A percentile compares a stretch with the other conserved stretches of the same genome.
These are phyloP conservation scores for Fusarium nurragi DNA, from an alignment of 2,329 filamentous ascomycete genomes.

Conservation along the genomic window DNA sequence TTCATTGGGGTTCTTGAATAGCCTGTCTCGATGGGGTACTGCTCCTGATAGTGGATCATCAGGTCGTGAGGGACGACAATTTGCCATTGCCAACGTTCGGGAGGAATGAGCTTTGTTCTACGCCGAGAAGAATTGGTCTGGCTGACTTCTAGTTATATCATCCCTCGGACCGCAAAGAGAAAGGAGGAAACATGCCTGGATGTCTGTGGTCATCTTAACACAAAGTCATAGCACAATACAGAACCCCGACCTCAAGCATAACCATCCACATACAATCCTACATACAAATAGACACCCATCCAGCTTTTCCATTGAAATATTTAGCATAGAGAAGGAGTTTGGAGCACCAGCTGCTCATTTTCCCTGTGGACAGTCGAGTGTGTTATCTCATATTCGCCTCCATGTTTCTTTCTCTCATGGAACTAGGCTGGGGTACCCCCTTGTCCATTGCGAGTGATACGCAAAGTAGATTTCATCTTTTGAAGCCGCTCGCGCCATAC, in stretches of 20 bases:
- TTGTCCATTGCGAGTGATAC: too few relatives aligned
- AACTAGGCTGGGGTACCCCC: too few relatives aligned
- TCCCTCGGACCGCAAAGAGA: not conserved
- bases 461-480: too few relatives aligned
- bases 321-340: conserved; percentile 84
- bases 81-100: conserved; percentile 74
- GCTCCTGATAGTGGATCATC: conserved; percentile 69
- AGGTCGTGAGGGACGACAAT: conserved; percentile 74
- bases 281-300: not conserved
- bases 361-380: conserved; percentile 93
- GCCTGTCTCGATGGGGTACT: conserved; percentile 58
- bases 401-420: too few relatives aligned
- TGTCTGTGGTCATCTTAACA: not conserved
- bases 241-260: not conserved
- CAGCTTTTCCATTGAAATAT: not conserved
- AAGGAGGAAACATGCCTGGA: not conserved
- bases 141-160: not conserved
- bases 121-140: too few relatives aligned
- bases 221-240: not conserved
- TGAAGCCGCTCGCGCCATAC: too few relatives aligned
- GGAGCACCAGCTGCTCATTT: conserved; percentile 89
- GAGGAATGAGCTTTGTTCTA: too few relatives aligned
- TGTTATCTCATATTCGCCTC: too few relatives aligned
- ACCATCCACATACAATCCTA: not conserved
- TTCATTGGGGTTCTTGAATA: conserved; percentile 80